phyloP scores from a whole-genome alignment of 192 early-diverging fungal species.

The Entomortierella lignicola region DNA sequence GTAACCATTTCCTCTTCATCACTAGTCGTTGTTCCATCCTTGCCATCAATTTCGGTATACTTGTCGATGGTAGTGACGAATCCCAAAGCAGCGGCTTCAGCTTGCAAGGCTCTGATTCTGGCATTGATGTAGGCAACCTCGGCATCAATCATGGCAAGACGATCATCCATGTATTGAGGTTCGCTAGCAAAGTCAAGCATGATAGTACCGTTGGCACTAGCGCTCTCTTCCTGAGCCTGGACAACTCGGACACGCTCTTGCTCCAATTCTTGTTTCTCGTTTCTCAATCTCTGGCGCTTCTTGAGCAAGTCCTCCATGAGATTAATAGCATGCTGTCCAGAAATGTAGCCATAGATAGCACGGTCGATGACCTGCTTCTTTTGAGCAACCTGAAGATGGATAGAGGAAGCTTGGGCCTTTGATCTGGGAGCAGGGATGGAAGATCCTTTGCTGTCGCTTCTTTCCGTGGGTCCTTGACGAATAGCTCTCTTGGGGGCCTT shows the following conservation, averaged over 20 bases:
- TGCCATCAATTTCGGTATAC: slow-evolving; percentile 14
- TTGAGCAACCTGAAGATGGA: slow-evolving; percentile 45
- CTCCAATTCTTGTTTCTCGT: slow-evolving; percentile 62
- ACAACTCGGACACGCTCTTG: slow-evolving; percentile 62
- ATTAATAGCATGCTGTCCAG: slow-evolving; percentile 59
- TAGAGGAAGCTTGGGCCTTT: slow-evolving; percentile 14
- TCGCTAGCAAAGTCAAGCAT: slow-evolving; percentile 51
- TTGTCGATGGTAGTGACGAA: slow-evolving; percentile 47
- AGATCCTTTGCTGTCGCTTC: slow-evolving; percentile 3
- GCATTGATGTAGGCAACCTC: slow-evolving; percentile 69
- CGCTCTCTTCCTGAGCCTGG: slow-evolving; percentile 48
- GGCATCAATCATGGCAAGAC: slow-evolving; percentile 65
- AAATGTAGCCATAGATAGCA: slow-evolving; percentile 66
- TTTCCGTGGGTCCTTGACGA: slow-evolving; percentile 39
- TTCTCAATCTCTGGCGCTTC: slow-evolving; percentile 59
- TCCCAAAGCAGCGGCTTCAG: slow-evolving; percentile 58
- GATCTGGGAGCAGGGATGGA: slow-evolving; percentile 22
- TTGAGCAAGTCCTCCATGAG: slow-evolving; percentile 66
- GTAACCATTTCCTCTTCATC: slow-evolving; percentile 48
- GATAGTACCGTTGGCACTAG: slow-evolving; percentile 31
- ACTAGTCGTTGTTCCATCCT: slow-evolving; percentile 16
- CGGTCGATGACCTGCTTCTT: slow-evolving; percentile 68
- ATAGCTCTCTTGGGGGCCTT: slow-evolving; percentile 50
- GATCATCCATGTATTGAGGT: slow-evolving; percentile 67
- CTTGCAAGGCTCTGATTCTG: slow-evolving; percentile 62